Conservation (phyloP, 2,329 filamentous ascomycete species). For the Colletotrichum graminicola region DNA sequence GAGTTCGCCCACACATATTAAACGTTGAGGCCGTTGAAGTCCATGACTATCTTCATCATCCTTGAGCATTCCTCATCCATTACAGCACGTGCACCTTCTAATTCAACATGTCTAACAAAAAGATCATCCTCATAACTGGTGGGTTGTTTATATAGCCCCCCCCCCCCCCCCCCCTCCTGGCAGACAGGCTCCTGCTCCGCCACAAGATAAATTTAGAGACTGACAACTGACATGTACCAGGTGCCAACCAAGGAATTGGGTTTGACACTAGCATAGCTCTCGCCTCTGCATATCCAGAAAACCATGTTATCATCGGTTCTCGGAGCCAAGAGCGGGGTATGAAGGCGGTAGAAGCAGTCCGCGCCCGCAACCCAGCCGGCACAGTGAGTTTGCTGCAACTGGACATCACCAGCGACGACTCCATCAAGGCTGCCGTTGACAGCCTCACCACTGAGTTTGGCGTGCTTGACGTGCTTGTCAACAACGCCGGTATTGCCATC, state of each 20-base stretch:
- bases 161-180: rapidly evolving
- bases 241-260: conserved; percentile 62
- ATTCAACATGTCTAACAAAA: conserved; percentile 45
- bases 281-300: conserved; percentile 52
- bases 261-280: conserved; percentile 54
- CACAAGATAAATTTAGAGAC: no score
- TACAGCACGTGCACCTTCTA: background rate
- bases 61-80: background rate
- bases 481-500: conserved; percentile 70
- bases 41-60: background rate
- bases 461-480: conserved; percentile 68
- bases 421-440: conserved; percentile 65
- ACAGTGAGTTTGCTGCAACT: conserved; percentile 68
- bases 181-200: background rate
- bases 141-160: conserved; percentile 8
- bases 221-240: conserved; percentile 41
- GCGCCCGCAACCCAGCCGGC: conserved; percentile 61
- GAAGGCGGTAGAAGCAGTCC: conserved; percentile 47
- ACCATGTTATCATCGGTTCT: conserved; percentile 55
- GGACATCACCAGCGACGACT: conserved; percentile 70
- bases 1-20: background rate
- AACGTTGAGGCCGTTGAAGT: background rate
- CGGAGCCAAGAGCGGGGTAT: conserved; percentile 55
- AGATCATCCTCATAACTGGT: conserved; percentile 50
- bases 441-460: conserved; percentile 62